phyloP scores from a whole-genome alignment of 805 yeast genomes.

The Kodamaea lidongshanica region DNA sequence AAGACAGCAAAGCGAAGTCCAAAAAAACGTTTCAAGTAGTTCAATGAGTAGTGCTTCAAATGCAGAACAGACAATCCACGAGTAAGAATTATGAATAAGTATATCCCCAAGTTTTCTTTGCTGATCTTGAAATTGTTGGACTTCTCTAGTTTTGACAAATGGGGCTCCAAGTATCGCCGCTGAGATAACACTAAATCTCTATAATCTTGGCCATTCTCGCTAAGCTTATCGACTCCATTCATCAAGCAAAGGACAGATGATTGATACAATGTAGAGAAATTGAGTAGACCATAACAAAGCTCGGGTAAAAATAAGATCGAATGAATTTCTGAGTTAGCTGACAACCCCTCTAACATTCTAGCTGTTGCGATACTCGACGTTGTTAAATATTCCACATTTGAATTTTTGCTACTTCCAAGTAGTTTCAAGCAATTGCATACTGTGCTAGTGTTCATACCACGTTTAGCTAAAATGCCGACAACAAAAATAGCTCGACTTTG shows the following conservation, averaged over 20 bases:
- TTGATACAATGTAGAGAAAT: slow-evolving; percentile 26
- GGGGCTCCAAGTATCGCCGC: slow-evolving; percentile 35
- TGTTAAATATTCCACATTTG: slow-evolving; percentile 26
- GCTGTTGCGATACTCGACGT: slow-evolving; percentile 42
- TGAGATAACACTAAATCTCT: slow-evolving; percentile 25
- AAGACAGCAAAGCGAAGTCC: slow-evolving; percentile 10
- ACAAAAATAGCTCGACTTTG: slow-evolving; percentile 65
- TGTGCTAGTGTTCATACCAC: slow-evolving; percentile 55
- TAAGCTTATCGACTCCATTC: slow-evolving; percentile 21
- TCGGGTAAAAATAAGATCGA: slow-evolving; percentile 47
- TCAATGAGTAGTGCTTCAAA: slow-evolving; percentile 44
- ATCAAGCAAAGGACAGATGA: slow-evolving; percentile 27
- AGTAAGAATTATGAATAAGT: slow-evolving; percentile 41
- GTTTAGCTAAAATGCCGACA: slow-evolving; percentile 60
- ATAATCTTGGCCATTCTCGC: slow-evolving; percentile 18
- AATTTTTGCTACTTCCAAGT: slow-evolving; percentile 18
- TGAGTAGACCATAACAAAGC: slow-evolving; percentile 25
- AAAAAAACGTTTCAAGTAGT: slow-evolving; percentile 39
- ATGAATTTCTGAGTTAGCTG: slow-evolving; percentile 39
- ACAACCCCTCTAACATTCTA: slow-evolving; percentile 44
- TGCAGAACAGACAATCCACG: slow-evolving; percentile 59
- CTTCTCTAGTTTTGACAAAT: slow-evolving; percentile 39
- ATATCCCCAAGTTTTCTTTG: slow-evolving; percentile 44
- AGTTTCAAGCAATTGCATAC: slow-evolving; percentile 27
- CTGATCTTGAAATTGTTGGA: slow-evolving; percentile 34